A percentile compares a stretch with the other conserved stretches of the same genome.
Evolutionary conservation across 2,329 filamentous ascomycete genomes (phyloP).

Genomic region (Acephala macrosclerotiorum): DNA sequence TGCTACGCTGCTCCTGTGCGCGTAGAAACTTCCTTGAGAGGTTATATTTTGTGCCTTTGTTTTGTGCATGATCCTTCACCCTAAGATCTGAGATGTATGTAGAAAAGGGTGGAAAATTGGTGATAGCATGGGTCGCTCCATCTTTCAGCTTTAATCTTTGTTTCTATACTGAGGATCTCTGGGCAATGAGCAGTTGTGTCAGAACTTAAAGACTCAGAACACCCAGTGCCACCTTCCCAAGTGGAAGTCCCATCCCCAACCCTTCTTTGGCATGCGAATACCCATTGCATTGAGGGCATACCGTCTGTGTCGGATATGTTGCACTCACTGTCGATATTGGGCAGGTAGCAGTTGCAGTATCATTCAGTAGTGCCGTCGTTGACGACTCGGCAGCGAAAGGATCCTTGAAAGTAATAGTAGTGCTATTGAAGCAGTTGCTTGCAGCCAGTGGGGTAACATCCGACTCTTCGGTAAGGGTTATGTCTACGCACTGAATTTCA

Average conservation of each 20-base stretch:
- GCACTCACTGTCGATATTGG: not conserved
- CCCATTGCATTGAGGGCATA: slow-evolving; percentile 11
- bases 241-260: slow-evolving; percentile 6
- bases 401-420: slow-evolving; percentile 16
- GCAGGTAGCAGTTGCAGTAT: not conserved
- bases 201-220: not conserved
- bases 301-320: not conserved
- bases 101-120: too few species aligned
- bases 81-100: too few species aligned
- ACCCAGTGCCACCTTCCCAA: not conserved
- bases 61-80: too few species aligned
- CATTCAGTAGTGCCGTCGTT: slow-evolving; percentile 28
- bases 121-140: too few species aligned
- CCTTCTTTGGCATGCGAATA: slow-evolving; percentile 9
- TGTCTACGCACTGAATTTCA: slow-evolving; percentile 81
- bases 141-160: too few species aligned
- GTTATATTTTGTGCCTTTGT: too few species aligned
- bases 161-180: too few species aligned
- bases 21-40: too few species aligned
- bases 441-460: slow-evolving; percentile 77
- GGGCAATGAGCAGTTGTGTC: not conserved
- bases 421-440: slow-evolving; percentile 84
- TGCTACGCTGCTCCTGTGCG: too few species aligned
- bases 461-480: slow-evolving; percentile 81
- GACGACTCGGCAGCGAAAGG: slow-evolving; percentile 37